These are phyloP conservation scores for Fusarium napiforme DNA, from an alignment of 2,329 filamentous ascomycete genomes.

Conservation along the genomic window DNA sequence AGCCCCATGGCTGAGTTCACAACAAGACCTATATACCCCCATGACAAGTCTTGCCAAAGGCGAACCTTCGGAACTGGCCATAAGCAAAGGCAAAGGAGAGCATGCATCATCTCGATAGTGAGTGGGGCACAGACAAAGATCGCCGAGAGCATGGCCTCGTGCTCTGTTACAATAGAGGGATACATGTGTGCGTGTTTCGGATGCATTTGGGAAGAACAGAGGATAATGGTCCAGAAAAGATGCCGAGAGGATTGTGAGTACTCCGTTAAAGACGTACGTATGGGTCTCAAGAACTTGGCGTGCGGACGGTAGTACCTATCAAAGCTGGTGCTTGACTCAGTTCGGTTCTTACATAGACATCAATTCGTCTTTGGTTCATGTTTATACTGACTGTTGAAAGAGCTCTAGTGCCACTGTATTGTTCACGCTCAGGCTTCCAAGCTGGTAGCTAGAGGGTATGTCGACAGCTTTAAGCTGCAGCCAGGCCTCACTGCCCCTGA, in stretches of 20 bases:
- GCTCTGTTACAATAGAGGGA: background rate
- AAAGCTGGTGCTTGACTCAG: background rate
- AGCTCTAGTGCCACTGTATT: background rate
- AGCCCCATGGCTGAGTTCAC: background rate
- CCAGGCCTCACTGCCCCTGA: fast-evolving
- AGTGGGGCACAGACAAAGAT: background rate
- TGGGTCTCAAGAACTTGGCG: background rate
- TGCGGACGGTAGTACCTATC: background rate
- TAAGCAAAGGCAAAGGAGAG: background rate
- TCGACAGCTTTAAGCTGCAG: background rate
- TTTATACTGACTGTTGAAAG: background rate
- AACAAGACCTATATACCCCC: background rate
- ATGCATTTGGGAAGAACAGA: background rate
- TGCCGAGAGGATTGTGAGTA: background rate
- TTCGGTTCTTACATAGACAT: too few species aligned
- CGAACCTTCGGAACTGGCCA: background rate
- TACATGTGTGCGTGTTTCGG: background rate
- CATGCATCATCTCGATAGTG: background rate
- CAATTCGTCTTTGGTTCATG: too few species aligned
- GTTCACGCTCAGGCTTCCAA: background rate
- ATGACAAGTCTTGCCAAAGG: background rate
- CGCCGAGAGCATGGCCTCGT: background rate
- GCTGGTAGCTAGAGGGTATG: background rate
- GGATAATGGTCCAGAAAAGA: background rate
- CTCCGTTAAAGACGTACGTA: background rate